These are phyloP conservation scores for Diacronema lutheri DNA, from an alignment of 78 protist species.

Conservation along the genomic window DNA sequence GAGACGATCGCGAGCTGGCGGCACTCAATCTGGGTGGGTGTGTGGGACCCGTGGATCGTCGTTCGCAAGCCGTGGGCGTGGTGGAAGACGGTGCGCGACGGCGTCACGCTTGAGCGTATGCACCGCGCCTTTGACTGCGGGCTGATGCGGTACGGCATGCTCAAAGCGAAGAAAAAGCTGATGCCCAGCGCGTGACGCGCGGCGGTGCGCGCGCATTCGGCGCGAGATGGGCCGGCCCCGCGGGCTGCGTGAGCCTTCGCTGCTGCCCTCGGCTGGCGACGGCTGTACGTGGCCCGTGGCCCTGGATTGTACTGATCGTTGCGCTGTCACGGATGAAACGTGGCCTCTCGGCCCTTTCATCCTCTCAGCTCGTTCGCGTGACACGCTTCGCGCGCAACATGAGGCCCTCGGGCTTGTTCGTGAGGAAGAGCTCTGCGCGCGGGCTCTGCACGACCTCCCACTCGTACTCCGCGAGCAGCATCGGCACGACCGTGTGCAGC, in stretches of 20 bases:
- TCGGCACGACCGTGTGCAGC: background rate
- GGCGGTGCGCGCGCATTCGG: too few relatives aligned
- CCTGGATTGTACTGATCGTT: too few relatives aligned
- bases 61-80: background rate
- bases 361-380: too few relatives aligned
- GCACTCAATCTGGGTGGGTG: conserved; percentile 56
- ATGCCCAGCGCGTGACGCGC: too few relatives aligned
- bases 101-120: conserved; percentile 6
- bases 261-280: too few relatives aligned
- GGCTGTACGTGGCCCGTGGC: too few relatives aligned
- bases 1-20: conserved; percentile 44
- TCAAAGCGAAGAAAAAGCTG: conserved; percentile 20
- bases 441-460: background rate
- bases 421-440: background rate
- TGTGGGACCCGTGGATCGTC: conserved; percentile 55
- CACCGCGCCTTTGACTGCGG: conserved; percentile 45
- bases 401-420: background rate
- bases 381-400: too few relatives aligned
- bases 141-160: conserved; percentile 54
- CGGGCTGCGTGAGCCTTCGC: too few relatives aligned
- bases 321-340: too few relatives aligned
- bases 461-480: background rate
- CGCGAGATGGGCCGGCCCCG: too few relatives aligned
- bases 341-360: too few relatives aligned
- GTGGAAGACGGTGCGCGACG: conserved; percentile 10